Evolutionary conservation across 2,329 filamentous ascomycete species (phyloP).

Genomic region (Teratosphaeriaceae sp.): DNA sequence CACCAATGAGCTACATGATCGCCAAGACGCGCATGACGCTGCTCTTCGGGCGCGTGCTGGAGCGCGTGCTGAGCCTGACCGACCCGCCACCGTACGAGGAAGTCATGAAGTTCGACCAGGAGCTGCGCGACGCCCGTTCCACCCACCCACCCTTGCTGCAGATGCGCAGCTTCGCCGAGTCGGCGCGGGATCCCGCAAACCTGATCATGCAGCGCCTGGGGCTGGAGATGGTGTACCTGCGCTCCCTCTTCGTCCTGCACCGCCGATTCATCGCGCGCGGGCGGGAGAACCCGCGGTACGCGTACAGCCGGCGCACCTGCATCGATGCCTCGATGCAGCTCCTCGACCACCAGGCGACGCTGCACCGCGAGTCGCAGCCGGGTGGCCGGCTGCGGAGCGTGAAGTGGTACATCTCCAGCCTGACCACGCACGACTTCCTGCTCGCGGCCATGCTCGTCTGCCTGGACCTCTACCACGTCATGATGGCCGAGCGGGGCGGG

Average conservation of each 20-base stretch:
- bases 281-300: conserved; percentile 70
- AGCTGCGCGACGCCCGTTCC: conserved; percentile 48
- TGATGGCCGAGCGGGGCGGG: conserved; percentile 33
- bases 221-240: conserved; percentile 78
- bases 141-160: conserved; percentile 74
- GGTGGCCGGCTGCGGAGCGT: conserved; percentile 65
- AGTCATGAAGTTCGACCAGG: conserved; percentile 33
- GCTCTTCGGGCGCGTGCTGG: conserved; percentile 35
- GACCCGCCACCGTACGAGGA: conserved; percentile 30
- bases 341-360: conserved; percentile 66
- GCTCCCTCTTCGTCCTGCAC: conserved; percentile 83
- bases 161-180: conserved; percentile 67
- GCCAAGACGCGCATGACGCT: conserved; percentile 29
- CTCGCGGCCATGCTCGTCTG: conserved; percentile 79
- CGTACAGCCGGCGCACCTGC: conserved; percentile 74
- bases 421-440: conserved; percentile 78
- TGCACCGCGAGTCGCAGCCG: conserved; percentile 67
- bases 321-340: conserved; percentile 82
- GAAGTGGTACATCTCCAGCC: conserved; percentile 71
- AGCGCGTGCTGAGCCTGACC: conserved; percentile 33
- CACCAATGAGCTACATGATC: conserved; percentile 30
- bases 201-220: conserved; percentile 76
- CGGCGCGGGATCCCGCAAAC: conserved; percentile 60
- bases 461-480: conserved; percentile 71
- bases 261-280: conserved; percentile 77